Evolutionary conservation across 2,329 filamentous ascomycete species (phyloP).

Genomic region (Bipolaris gigantea): DNA sequence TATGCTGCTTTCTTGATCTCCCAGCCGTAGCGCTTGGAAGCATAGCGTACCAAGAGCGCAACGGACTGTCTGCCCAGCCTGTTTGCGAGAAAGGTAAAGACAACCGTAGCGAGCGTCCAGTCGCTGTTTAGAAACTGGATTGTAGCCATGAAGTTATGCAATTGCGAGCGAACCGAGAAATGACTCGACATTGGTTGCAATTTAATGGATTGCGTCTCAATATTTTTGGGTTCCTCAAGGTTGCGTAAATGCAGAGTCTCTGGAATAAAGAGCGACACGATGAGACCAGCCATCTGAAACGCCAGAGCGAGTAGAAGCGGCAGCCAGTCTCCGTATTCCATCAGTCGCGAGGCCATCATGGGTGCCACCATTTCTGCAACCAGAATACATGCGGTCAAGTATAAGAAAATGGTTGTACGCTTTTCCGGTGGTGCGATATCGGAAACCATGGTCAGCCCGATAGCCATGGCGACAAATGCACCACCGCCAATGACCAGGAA

Average conservation of each 20-base stretch:
- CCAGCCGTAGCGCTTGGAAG: constrained; percentile 56
- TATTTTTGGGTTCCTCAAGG: constrained; percentile 30
- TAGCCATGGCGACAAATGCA: constrained; percentile 50
- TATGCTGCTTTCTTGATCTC: constrained; percentile 48
- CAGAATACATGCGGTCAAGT: constrained; percentile 36
- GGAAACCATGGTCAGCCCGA: constrained; percentile 55
- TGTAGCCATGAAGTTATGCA: constrained; percentile 42
- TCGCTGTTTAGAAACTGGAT: constrained; percentile 48
- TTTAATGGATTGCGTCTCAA: constrained; percentile 19
- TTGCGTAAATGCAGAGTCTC: constrained; percentile 43
- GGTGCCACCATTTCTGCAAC: constrained; percentile 41
- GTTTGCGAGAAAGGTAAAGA: constrained; percentile 52
- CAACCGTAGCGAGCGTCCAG: constrained; percentile 47
- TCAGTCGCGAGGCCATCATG: constrained; percentile 36
- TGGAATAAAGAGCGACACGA: constrained; percentile 34
- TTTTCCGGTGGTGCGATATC: constrained; percentile 54
- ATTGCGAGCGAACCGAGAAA: constrained; percentile 33
- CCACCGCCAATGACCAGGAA: constrained; percentile 54
- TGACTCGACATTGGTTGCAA: constrained; percentile 18
- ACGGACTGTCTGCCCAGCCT: constrained; percentile 53
- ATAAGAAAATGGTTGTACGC: constrained; percentile 39
- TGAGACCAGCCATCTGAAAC: constrained; percentile 32
- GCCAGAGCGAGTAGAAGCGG: constrained; percentile 37
- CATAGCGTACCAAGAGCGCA: constrained; percentile 55
- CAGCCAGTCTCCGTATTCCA: constrained; percentile 40